Conservation (phyloP, 1,284 basidiomycete species). For the Austroboletus novae-zelandiae region DNA sequence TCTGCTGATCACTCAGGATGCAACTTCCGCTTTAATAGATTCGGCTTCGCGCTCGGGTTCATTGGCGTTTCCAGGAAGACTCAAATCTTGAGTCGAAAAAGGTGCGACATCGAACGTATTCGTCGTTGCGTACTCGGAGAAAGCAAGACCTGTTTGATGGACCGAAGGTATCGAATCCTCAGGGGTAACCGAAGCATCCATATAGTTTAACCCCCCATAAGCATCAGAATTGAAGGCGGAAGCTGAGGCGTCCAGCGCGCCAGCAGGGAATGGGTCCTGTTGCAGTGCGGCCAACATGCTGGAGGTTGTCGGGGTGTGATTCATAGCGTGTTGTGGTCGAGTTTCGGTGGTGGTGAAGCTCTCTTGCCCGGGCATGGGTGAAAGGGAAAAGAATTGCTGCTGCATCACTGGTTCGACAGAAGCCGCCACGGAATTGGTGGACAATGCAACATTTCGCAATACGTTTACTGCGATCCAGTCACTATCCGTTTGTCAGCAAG, state of each 20-base stretch:
- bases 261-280: constrained; percentile 63
- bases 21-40: constrained; percentile 46
- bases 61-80: constrained; percentile 50
- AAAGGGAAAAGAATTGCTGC: constrained; percentile 77
- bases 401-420: constrained; percentile 88
- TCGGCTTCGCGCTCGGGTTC: constrained; percentile 53
- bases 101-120: constrained; percentile 65
- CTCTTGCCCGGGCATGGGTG: constrained; percentile 79
- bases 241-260: constrained; percentile 59
- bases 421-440: constrained; percentile 84
- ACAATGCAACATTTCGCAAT: constrained; percentile 78
- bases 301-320: constrained; percentile 77
- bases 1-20: constrained; percentile 27
- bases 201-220: constrained; percentile 68
- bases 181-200: constrained; percentile 63
- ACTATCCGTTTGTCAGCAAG: constrained; percentile 39
- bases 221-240: constrained; percentile 62
- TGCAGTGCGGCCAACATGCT: constrained; percentile 84
- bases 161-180: constrained; percentile 56
- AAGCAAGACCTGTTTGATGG: constrained; percentile 58
- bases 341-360: constrained; percentile 61
- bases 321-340: constrained; percentile 51
- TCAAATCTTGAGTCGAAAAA: constrained; percentile 64
- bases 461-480: constrained; percentile 90
- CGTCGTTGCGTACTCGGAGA: constrained; percentile 63